Evolutionary conservation across 306 rosid genomes (phyloP).

Genomic region (Quercus robur): DNA sequence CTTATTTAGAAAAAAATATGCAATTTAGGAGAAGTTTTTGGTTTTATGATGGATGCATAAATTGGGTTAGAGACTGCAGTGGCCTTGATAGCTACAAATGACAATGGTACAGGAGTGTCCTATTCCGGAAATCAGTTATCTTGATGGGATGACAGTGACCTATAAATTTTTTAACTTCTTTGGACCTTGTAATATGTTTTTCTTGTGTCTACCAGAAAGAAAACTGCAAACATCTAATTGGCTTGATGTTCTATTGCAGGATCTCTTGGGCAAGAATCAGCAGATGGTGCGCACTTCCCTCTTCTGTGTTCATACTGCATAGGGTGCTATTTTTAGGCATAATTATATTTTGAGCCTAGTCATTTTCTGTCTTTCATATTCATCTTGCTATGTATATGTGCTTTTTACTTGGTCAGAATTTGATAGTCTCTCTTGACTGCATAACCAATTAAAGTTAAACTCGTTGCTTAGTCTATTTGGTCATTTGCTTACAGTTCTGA

Average conservation of each 20-base stretch:
- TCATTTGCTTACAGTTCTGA: conserved; percentile 32
- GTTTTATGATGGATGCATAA: background rate
- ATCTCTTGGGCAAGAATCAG: background rate
- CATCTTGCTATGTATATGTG: background rate
- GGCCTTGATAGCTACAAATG: background rate
- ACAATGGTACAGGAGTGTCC: background rate
- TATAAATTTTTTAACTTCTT: background rate
- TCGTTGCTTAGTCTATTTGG: background rate
- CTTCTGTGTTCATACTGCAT: background rate
- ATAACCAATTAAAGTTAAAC: background rate
- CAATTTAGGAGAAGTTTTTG: background rate
- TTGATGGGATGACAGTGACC: background rate
- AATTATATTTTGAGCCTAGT: background rate
- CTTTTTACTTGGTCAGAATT: background rate
- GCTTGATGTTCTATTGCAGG: background rate
- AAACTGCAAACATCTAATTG: background rate
- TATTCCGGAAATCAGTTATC: background rate
- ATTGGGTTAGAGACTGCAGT: background rate
- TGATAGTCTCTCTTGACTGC: background rate
- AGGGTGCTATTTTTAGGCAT: background rate
- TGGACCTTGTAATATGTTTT: background rate
- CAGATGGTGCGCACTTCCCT: background rate
- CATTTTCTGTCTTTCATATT: background rate
- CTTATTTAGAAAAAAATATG: background rate
- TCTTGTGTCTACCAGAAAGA: background rate